Base-by-base conservation (phyloP, 2,329 filamentous ascomycete genomes). In the Pezicula radicicola region DNA sequence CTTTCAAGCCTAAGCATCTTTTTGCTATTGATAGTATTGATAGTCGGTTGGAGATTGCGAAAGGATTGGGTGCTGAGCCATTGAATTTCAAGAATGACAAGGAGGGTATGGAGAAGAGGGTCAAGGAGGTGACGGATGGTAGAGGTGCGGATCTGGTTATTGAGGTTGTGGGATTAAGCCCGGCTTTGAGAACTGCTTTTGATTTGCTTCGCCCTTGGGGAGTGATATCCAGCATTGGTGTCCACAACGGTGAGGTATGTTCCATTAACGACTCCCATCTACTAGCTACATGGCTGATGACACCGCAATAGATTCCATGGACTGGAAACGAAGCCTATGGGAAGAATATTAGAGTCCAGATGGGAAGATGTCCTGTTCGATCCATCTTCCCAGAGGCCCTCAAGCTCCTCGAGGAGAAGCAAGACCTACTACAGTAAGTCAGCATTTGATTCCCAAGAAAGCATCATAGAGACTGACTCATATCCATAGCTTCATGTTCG, bases 111-210 rank as follows among this genome's bases (percentile, higher is more conserved):
- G 71, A 84, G 50, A 76, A 78, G 60, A 80, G 85, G 46, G 83
- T 95, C 53, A 83, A 83, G 65, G 85, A 88, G 60, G 80, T 85
- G 49, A 92, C 89, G 0, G 78, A 87, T 15, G 90, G 90, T 7
- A 78, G 92, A 37, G 92, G 92, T 6, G 91, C 91, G 13, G 92
- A 97, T 70, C 84, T 89, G 16, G 84, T 94, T 2, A 84, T 96
- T 59, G 88, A 92, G 68, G 86, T 89, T 6, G 88, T 91, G 25
- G 88, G 88, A 0, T 71, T 86, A 54, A 84, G 82, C 49, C 79
- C 84, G 36, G 88, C 88, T 2, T 69, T 91, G 64, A 80, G 77
- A 62, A 88, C 84, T 35, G 87, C 81, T 0, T 91, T 85, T 67
- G 86, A 91, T 30, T 68, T 91, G 16, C 67, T 91, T 51, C 77